A percentile compares a stretch with the other conserved stretches of the same genome.
These are phyloP conservation scores for Penicillium bovifimosum DNA, from an alignment of 495 filamentous ascomycete species.

Conservation along the genomic window DNA sequence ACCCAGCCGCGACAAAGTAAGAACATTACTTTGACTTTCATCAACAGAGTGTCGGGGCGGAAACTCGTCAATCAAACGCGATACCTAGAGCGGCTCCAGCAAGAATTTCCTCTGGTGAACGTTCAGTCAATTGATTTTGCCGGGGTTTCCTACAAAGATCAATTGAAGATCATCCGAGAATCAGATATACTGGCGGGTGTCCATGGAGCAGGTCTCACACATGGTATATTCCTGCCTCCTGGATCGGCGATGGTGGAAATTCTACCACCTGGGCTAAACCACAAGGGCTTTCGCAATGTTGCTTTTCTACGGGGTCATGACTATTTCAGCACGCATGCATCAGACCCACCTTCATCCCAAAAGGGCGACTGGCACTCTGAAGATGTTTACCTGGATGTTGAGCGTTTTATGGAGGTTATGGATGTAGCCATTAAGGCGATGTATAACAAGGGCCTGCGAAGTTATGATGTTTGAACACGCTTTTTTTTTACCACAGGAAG, in stretches of 20 bases:
- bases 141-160: slow-evolving; percentile 24
- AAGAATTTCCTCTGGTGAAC: slow-evolving; percentile 18
- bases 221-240: slow-evolving; percentile 32
- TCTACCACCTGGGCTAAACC: slow-evolving; percentile 26
- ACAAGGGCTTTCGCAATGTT: slow-evolving; percentile 36
- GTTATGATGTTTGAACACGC: no score
- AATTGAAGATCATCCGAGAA: slow-evolving; percentile 25
- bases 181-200: slow-evolving; percentile 37
- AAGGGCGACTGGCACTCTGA: slow-evolving; percentile 17
- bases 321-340: slow-evolving; percentile 27
- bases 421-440: slow-evolving; percentile 14
- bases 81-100: slow-evolving; percentile 20
- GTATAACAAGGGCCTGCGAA: slow-evolving; percentile 19
- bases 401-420: slow-evolving; percentile 16
- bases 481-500: no score
- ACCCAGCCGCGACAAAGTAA: slow-evolving; percentile 4
- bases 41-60: slow-evolving; percentile 28
- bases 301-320: slow-evolving; percentile 23
- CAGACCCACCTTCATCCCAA: neutral
- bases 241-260: slow-evolving; percentile 33
- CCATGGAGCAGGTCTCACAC: slow-evolving; percentile 38
- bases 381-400: slow-evolving; percentile 15
- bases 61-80: slow-evolving; percentile 21
- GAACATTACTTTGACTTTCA: slow-evolving; percentile 27
- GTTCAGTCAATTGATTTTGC: slow-evolving; percentile 36